phyloP scores from a whole-genome alignment of 306 rosid genomes.

The Malus fusca region DNA sequence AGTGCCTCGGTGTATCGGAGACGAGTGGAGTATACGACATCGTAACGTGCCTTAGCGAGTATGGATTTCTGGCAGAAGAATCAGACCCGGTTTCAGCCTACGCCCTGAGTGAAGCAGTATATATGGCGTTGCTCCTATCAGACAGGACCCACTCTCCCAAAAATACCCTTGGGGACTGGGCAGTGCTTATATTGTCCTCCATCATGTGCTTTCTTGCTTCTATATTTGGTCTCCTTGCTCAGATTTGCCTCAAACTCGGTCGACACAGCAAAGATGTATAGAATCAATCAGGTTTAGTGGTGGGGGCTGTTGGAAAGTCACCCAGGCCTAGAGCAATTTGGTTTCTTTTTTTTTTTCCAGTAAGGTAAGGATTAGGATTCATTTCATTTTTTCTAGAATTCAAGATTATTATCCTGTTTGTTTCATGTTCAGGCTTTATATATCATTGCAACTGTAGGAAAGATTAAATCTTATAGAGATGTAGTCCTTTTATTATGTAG shows the following conservation, averaged over 20 bases:
- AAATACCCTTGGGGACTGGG: slow-evolving; percentile 24
- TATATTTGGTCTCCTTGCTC: slow-evolving; percentile 26
- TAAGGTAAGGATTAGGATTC: too few relatives aligned
- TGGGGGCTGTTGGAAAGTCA: too few relatives aligned
- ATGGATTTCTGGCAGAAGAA: slow-evolving; percentile 34
- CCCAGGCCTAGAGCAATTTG: too few relatives aligned
- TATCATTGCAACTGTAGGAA: too few relatives aligned
- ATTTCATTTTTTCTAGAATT: too few relatives aligned
- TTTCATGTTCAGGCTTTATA: too few relatives aligned
- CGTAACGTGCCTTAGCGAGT: slow-evolving; percentile 35
- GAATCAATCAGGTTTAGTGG: too few relatives aligned
- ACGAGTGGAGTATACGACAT: slow-evolving; percentile 35
- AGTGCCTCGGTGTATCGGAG: slow-evolving; percentile 27
- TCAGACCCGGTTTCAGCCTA: slow-evolving; percentile 40
- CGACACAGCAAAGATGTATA: not conserved
- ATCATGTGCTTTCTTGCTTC: slow-evolving; percentile 26
- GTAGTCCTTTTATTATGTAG: too few relatives aligned
- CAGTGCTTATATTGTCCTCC: slow-evolving; percentile 13
- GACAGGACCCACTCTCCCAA: slow-evolving; percentile 31
- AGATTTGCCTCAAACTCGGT: slow-evolving; percentile 28
- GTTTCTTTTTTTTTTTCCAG: too few relatives aligned
- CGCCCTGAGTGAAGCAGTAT: slow-evolving; percentile 32
- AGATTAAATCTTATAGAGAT: too few relatives aligned
- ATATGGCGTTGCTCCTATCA: slow-evolving; percentile 31
- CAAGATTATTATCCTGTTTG: too few relatives aligned